Evolutionary conservation across 2,329 filamentous ascomycete genomes (phyloP).

Genomic region (Iodosphaeria phyllophila): DNA sequence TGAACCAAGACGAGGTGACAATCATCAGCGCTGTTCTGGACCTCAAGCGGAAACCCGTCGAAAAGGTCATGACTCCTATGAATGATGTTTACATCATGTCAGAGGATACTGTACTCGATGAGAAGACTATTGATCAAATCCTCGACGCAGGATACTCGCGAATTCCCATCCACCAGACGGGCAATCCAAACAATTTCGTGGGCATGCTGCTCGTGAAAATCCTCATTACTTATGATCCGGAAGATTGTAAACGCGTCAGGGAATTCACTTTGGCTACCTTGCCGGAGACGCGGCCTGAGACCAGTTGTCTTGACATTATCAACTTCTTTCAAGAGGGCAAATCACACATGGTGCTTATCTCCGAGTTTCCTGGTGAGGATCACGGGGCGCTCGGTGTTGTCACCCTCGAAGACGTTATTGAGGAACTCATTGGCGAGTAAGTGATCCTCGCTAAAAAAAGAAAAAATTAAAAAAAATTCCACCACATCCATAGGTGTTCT

Average conservation of each 20-base stretch:
- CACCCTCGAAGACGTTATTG: conserved; percentile 93
- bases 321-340: conserved; percentile 99
- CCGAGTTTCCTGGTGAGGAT: conserved; percentile 74
- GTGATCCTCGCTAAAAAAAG: conserved; percentile 17
- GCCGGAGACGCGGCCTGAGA: conserved; percentile 86
- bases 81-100: conserved; percentile 92
- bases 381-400: conserved; percentile 84
- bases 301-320: conserved; percentile 93
- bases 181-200: conserved; percentile 74
- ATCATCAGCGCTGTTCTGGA: conserved; percentile 96
- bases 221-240: conserved; percentile 93
- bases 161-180: conserved; percentile 81
- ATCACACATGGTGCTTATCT: conserved; percentile 95
- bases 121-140: conserved; percentile 86
- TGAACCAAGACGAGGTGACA: conserved; percentile 95
- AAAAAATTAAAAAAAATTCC: too few relatives aligned
- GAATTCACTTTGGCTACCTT: conserved; percentile 89
- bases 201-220: conserved; percentile 98
- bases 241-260: conserved; percentile 69
- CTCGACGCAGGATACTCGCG: conserved; percentile 86
- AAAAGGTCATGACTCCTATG: conserved; percentile 97
- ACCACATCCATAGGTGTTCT: conserved; percentile 5
- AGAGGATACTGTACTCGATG: conserved; percentile 83
- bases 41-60: conserved; percentile 88
- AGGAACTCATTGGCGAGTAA: conserved; percentile 93